These are phyloP conservation scores for Pseudocercospora eumusae DNA, from an alignment of 2,329 filamentous ascomycete species.

Conservation along the genomic window DNA sequence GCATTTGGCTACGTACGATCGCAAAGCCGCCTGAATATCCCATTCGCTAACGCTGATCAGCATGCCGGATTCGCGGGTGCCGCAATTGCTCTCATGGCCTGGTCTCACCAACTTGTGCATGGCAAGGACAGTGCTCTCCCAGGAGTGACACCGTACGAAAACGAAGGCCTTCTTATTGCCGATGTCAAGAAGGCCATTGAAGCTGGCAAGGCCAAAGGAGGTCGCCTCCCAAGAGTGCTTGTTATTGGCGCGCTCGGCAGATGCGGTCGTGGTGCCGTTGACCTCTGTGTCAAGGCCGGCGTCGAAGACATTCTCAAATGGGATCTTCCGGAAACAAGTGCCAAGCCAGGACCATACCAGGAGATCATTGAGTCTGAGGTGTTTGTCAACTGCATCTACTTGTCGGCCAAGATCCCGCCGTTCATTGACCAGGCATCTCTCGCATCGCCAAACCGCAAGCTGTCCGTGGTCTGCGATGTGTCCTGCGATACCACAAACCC, in stretches of 20 bases:
- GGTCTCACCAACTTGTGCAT: constrained; percentile 79
- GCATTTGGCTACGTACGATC: constrained; percentile 60
- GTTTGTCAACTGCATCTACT: constrained; percentile 84
- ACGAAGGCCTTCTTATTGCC: constrained; percentile 70
- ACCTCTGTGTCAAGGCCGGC: constrained; percentile 74
- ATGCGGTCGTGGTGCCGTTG: constrained; percentile 81
- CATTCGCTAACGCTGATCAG: constrained; percentile 47
- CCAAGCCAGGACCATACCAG: constrained; percentile 52
- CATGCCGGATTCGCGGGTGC: constrained; percentile 73
- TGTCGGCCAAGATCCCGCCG: constrained; percentile 73
- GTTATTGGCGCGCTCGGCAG: constrained; percentile 78
- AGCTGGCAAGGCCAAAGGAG: constrained; percentile 65
- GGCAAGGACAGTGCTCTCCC: constrained; percentile 66
- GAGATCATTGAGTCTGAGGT: constrained; percentile 48
- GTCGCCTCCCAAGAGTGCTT: constrained; percentile 70
- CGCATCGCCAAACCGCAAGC: constrained; percentile 65
- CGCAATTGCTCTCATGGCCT: constrained; percentile 68
- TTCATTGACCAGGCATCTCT: constrained; percentile 76
- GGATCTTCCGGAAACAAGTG: constrained; percentile 79
- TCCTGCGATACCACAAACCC: constrained; percentile 73
- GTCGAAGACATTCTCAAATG: constrained; percentile 70
- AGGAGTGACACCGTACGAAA: constrained; percentile 67
- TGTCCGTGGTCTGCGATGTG: constrained; percentile 72
- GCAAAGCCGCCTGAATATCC: no score
- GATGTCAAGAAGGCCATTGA: constrained; percentile 73